phyloP scores from a whole-genome alignment of 1,139 yeast genomes.

The Meyerozyma carpophila region DNA sequence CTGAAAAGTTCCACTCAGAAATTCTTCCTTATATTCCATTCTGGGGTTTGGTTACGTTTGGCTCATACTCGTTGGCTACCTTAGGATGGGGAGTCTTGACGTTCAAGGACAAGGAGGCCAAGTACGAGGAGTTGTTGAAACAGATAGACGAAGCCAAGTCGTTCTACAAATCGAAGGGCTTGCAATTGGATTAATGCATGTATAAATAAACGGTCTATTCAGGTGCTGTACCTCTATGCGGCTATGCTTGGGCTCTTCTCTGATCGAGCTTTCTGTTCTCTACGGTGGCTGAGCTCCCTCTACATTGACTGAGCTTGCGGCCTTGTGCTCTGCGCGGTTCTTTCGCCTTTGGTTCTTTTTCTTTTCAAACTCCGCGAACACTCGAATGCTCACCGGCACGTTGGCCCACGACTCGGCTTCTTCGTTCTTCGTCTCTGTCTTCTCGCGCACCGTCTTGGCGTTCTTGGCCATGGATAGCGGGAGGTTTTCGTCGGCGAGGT shows the following conservation, averaged over 20 bases:
- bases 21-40: constrained; percentile 64
- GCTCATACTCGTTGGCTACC: constrained; percentile 66
- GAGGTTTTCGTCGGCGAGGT: constrained; percentile 26
- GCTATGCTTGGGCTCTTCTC: not conserved
- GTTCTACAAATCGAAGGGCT: constrained; percentile 53
- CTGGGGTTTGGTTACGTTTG: constrained; percentile 69
- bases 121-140: constrained; percentile 56
- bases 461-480: constrained; percentile 22
- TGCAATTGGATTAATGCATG: constrained; percentile 38
- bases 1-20: constrained; percentile 44
- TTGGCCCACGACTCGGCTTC: constrained; percentile 52
- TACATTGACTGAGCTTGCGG: no score
- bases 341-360: constrained; percentile 23
- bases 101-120: constrained; percentile 69
- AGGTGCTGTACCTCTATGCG: not conserved
- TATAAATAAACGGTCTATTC: not conserved
- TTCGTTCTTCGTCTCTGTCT: constrained; percentile 11
- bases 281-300: no score
- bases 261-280: no score
- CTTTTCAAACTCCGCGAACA: constrained; percentile 80
- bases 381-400: constrained; percentile 72
- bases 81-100: constrained; percentile 69
- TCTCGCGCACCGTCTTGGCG: constrained; percentile 8
- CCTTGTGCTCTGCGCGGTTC: not conserved
- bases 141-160: constrained; percentile 66